Percentiles rank a stretch among this genome's conserved stretches.
These are phyloP conservation scores for Steccherinum ochraceum DNA, from an alignment of 768 basidiomycete genomes.

Conservation along the genomic window DNA sequence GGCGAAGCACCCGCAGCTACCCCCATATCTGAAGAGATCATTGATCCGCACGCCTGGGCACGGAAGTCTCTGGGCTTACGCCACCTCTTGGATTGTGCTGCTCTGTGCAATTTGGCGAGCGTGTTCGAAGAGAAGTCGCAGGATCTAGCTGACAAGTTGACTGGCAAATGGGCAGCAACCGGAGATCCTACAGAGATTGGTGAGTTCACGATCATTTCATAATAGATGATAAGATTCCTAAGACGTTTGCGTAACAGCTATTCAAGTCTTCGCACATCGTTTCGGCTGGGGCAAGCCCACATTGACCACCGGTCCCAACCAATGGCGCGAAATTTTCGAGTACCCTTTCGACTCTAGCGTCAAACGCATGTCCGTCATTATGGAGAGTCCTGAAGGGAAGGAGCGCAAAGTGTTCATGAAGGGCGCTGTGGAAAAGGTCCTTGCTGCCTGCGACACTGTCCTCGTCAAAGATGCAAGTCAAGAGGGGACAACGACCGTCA, in stretches of 20 bases:
- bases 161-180: constrained; percentile 41
- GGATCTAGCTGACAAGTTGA: too few relatives aligned
- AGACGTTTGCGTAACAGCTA: too few relatives aligned
- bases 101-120: too few relatives aligned
- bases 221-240: too few relatives aligned
- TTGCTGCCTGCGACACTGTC: constrained; percentile 44
- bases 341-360: constrained; percentile 45
- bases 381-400: constrained; percentile 15
- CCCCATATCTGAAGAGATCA: too few relatives aligned
- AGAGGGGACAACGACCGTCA: constrained; percentile 10
- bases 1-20: too few relatives aligned
- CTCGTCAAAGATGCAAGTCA: constrained; percentile 26
- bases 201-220: too few relatives aligned
- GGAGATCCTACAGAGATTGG: constrained; percentile 55
- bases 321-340: constrained; percentile 30
- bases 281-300: constrained; percentile 34
- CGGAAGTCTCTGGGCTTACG: too few relatives aligned
- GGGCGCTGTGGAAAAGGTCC: constrained; percentile 34
- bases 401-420: background rate
- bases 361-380: constrained; percentile 44
- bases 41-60: too few relatives aligned
- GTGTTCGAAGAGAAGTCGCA: too few relatives aligned
- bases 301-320: constrained; percentile 27
- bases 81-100: too few relatives aligned
- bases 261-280: constrained; percentile 48